These are phyloP conservation scores for Coleophoma cylindrospora DNA, from an alignment of 2,329 filamentous ascomycete species.

Conservation along the genomic window DNA sequence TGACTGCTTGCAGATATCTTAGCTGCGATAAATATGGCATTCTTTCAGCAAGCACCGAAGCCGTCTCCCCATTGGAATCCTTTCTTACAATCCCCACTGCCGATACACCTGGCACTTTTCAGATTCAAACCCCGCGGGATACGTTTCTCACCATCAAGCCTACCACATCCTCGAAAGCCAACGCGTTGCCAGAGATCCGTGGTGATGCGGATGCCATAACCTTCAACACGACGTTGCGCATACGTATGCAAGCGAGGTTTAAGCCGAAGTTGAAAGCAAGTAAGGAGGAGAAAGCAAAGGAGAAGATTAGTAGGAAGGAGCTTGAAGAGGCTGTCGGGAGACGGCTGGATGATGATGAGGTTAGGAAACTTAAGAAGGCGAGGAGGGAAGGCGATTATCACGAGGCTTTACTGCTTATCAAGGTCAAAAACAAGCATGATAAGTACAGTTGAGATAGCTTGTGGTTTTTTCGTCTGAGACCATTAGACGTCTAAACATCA, in stretches of 20 bases:
- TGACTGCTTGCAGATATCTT: constrained; percentile 57
- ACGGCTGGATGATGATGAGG: constrained; percentile 77
- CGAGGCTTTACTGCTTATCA: constrained; percentile 78
- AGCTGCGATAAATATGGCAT: constrained; percentile 80
- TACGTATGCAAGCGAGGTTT: constrained; percentile 94
- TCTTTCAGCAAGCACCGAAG: constrained; percentile 71
- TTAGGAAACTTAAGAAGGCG: constrained; percentile 76
- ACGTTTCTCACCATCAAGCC: constrained; percentile 64
- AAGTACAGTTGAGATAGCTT: constrained; percentile 54
- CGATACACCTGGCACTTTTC: constrained; percentile 66
- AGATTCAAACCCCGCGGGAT: constrained; percentile 67
- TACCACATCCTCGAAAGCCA: constrained; percentile 38
- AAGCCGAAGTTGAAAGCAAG: constrained; percentile 76
- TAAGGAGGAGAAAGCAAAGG: constrained; percentile 77
- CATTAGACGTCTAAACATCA: no score
- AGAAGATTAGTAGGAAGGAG: constrained; percentile 83
- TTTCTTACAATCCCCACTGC: constrained; percentile 63
- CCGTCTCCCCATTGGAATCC: constrained; percentile 78
- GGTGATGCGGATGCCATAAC: constrained; percentile 67
- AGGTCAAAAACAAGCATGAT: constrained; percentile 90
- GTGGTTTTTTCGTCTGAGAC: no score
- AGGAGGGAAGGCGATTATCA: constrained; percentile 85
- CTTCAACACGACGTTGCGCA: constrained; percentile 67
- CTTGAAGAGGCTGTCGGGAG: constrained; percentile 77
- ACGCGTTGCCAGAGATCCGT: constrained; percentile 58